These are phyloP conservation scores for Canavalia gladiata DNA, from an alignment of 306 rosid species.

Conservation along the genomic window DNA sequence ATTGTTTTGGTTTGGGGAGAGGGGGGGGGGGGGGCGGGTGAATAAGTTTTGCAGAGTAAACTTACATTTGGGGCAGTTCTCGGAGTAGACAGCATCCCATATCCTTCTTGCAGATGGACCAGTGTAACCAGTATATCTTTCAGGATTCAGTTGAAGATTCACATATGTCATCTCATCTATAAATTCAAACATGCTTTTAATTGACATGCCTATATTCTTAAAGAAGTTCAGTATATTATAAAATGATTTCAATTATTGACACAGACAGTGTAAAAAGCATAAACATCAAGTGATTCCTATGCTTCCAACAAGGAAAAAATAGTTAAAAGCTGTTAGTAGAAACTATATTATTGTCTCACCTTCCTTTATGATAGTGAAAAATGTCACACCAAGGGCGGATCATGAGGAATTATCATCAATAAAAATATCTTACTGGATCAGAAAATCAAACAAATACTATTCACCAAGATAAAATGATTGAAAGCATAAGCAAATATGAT, in stretches of 20 bases:
- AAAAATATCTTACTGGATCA: conserved; percentile 7
- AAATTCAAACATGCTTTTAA: conserved; percentile 36
- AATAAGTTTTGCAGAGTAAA: neutral
- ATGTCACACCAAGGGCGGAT: neutral
- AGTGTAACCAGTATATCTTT: conserved; percentile 90
- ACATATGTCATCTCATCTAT: conserved; percentile 96
- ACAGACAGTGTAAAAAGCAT: neutral
- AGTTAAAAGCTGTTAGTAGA: conserved; percentile 2
- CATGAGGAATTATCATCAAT: neutral
- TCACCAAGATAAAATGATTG: conserved; percentile 25
- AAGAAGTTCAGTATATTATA: conserved; percentile 21
- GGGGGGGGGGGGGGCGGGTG: no score
- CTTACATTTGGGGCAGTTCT: conserved; percentile 98
- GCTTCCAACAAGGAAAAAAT: neutral
- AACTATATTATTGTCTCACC: neutral
- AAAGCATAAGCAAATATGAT: neutral
- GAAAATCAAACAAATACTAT: conserved; percentile 13
- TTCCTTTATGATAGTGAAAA: conserved; percentile 4
- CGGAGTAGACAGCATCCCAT: conserved; percentile 92
- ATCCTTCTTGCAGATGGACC: conserved; percentile 97
- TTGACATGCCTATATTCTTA: conserved; percentile 26
- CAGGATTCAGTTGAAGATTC: conserved; percentile 93
- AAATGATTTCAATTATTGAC: conserved; percentile 10
- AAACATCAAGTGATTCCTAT: neutral
- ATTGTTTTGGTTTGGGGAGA: no score